These are phyloP conservation scores for Beauveria bassiana DNA, from an alignment of 2,329 filamentous ascomycete species.

Conservation along the genomic window DNA sequence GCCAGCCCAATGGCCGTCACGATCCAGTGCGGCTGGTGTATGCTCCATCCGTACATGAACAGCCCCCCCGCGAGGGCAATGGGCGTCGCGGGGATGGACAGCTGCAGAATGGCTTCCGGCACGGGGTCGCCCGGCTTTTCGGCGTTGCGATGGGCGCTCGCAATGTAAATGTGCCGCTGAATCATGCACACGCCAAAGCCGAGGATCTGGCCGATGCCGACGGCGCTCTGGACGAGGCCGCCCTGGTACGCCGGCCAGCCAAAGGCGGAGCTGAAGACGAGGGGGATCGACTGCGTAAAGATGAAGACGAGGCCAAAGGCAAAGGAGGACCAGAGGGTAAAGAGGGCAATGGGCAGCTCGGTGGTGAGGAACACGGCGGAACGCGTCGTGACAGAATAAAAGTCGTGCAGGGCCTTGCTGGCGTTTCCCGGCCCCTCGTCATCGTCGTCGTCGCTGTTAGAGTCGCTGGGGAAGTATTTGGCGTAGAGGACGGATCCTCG, in stretches of 20 bases:
- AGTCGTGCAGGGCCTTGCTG: neutral
- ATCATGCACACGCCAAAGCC: constrained; percentile 7
- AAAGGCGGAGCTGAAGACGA: constrained; percentile 9
- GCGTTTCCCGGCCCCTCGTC: neutral
- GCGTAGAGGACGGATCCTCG: constrained; percentile 8
- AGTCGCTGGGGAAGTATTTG: neutral
- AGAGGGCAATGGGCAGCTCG: constrained; percentile 11
- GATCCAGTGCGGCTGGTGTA: constrained; percentile 13
- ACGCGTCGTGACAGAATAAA: constrained; percentile 1
- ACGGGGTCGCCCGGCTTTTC: constrained; percentile 6
- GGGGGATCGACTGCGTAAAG: constrained; percentile 13
- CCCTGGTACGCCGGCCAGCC: constrained; percentile 4
- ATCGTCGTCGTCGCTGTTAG: neutral
- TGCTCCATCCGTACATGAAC: constrained; percentile 14
- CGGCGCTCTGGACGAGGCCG: constrained; percentile 10
- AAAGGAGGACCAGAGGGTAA: constrained; percentile 13
- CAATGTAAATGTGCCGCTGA: constrained; percentile 5
- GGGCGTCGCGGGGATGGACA: constrained; percentile 10
- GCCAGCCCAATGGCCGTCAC: constrained; percentile 7
- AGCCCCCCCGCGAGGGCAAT: constrained; percentile 10
- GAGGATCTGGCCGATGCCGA: constrained; percentile 13
- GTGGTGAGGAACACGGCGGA: constrained; percentile 13
- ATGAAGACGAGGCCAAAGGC: constrained; percentile 14
- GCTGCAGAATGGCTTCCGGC: constrained; percentile 11
- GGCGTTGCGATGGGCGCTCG: neutral